Conservation (phyloP, 2,329 filamentous ascomycete species). For the Colletotrichum sp. region DNA sequence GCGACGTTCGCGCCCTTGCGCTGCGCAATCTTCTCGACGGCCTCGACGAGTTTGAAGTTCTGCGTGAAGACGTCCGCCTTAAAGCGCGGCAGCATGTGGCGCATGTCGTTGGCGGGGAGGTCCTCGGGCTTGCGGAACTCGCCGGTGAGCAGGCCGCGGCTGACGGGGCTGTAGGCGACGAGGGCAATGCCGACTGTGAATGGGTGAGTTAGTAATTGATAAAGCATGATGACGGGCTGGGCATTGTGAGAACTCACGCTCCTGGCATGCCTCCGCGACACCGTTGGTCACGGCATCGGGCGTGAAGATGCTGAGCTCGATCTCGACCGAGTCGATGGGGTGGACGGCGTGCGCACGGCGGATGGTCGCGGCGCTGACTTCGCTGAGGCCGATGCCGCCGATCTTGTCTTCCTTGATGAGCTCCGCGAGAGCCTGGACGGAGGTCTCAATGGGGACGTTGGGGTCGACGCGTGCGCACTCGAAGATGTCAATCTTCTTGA, state of each 20-base stretch:
- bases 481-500: conserved; percentile 58
- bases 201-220: conserved; percentile 18
- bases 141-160: conserved; percentile 55
- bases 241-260: conserved; percentile 36
- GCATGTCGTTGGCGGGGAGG: conserved; percentile 50
- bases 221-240: background rate
- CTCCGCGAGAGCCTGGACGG: conserved; percentile 33
- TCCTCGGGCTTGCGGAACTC: conserved; percentile 43
- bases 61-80: conserved; percentile 54
- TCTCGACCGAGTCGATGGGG: conserved; percentile 47
- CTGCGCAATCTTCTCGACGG: conserved; percentile 49
- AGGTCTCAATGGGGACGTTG: conserved; percentile 49
- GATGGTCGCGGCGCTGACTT: conserved; percentile 46
- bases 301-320: conserved; percentile 48
- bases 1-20: conserved; percentile 53
- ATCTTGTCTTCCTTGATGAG: conserved; percentile 43
- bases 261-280: conserved; percentile 42
- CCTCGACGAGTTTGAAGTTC: conserved; percentile 54
- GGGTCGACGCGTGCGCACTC: conserved; percentile 47
- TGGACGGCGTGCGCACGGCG: conserved; percentile 39
- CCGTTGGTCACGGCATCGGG: conserved; percentile 43
- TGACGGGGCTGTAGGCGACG: conserved; percentile 56
- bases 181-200: conserved; percentile 39
- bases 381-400: conserved; percentile 46
- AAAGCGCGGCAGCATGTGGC: conserved; percentile 50